Conservation (phyloP, 257 asterid species). For the Cruciata laevipes region DNA sequence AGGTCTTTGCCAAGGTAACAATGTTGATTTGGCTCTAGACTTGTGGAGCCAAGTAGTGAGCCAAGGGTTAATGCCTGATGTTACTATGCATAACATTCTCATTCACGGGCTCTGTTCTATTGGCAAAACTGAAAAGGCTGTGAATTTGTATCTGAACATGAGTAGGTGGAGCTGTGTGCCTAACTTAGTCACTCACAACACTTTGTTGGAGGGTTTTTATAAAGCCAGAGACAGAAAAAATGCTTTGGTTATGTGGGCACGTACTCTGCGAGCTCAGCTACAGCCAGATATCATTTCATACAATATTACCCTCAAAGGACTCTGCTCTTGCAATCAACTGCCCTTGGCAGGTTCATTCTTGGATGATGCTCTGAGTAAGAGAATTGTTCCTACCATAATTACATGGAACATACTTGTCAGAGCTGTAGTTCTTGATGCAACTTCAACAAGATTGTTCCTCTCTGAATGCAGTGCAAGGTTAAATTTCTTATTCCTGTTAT, state of each 20-base stretch:
- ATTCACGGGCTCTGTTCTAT: constrained; percentile 86
- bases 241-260: constrained; percentile 75
- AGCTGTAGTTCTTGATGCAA: constrained; percentile 50
- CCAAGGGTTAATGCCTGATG: constrained; percentile 68
- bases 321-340: constrained; percentile 68
- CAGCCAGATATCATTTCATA: constrained; percentile 80
- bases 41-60: constrained; percentile 52
- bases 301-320: constrained; percentile 82
- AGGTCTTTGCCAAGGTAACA: constrained; percentile 65
- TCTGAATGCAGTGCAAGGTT: constrained; percentile 21
- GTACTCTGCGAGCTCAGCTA: constrained; percentile 57
- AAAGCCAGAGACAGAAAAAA: constrained; percentile 53
- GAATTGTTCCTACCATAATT: constrained; percentile 55
- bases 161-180: constrained; percentile 46
- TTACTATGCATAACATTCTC: constrained; percentile 78
- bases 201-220: constrained; percentile 90
- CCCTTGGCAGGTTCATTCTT: constrained; percentile 51
- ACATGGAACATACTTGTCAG: constrained; percentile 95
- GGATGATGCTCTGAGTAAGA: constrained; percentile 51
- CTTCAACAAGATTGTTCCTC: constrained; percentile 19
- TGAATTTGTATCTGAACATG: constrained; percentile 63
- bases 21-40: constrained; percentile 57
- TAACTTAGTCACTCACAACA: constrained; percentile 71
- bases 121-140: constrained; percentile 48
- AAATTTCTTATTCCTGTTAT: constrained; percentile 11